phyloP scores from a whole-genome alignment of 2,329 filamentous ascomycete genomes.

The Ophiostoma novo-ulmi region DNA sequence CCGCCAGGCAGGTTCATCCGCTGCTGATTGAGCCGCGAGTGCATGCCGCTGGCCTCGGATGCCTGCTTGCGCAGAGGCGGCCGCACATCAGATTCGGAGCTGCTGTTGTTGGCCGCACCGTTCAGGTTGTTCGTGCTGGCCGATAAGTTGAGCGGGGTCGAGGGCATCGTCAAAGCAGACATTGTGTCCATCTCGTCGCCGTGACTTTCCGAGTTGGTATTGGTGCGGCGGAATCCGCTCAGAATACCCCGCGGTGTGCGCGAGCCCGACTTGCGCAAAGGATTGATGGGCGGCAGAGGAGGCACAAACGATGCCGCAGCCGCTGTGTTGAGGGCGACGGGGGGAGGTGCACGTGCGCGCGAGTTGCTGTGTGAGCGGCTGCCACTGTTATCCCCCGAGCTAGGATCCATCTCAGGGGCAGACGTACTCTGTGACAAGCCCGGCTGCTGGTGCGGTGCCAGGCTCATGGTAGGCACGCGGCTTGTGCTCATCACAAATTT shows the following conservation, averaged over 20 bases:
- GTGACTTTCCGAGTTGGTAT: constrained; percentile 16
- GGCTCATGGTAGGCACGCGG: constrained; percentile 41
- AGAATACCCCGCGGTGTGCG: constrained; percentile 38
- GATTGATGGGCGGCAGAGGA: constrained; percentile 53
- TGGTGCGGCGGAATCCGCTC: constrained; percentile 35
- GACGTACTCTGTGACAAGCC: constrained; percentile 5
- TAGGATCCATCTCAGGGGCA: neutral
- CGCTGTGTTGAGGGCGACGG: constrained; percentile 28
- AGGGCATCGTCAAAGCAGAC: constrained; percentile 32
- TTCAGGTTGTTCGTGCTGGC: constrained; percentile 20
- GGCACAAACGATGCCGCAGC: constrained; percentile 38
- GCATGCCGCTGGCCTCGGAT: constrained; percentile 36
- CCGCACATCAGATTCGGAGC: constrained; percentile 41
- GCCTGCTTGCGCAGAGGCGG: constrained; percentile 42
- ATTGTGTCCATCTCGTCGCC: constrained; percentile 34
- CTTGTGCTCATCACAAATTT: constrained; percentile 45
- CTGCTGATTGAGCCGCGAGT: constrained; percentile 25
- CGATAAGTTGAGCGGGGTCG: constrained; percentile 31
- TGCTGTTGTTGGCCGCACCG: constrained; percentile 26
- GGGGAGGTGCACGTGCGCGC: constrained; percentile 31
- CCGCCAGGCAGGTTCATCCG: constrained; percentile 34
- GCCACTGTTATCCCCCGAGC: constrained; percentile 27
- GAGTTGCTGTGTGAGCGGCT: constrained; percentile 37
- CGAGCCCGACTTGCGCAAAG: constrained; percentile 43
- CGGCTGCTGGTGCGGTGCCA: constrained; percentile 30